A percentile compares a stretch with the other conserved stretches of the same genome.
Evolutionary conservation across 768 basidiomycete genomes (phyloP).

Genomic region (Trametes gibbosa): DNA sequence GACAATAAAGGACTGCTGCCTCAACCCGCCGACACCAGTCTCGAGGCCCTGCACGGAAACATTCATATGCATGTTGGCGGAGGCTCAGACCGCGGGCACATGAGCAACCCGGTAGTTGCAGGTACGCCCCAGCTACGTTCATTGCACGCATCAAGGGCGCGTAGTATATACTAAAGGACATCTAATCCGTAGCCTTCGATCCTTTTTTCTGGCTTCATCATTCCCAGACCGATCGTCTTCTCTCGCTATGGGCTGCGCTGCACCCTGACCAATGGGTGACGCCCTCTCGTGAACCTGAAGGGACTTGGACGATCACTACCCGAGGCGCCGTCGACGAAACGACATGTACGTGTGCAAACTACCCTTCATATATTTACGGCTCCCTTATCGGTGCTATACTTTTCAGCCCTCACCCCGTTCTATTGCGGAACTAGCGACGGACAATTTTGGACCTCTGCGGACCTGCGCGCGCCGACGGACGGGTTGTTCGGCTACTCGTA

Average conservation of each 20-base stretch:
- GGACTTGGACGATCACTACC: conserved; percentile 11
- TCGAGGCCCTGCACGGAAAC: conserved; percentile 48
- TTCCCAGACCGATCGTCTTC: conserved; percentile 47
- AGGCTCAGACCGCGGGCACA: conserved; percentile 43
- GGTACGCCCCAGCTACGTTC: too few relatives aligned
- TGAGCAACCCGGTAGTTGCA: conserved; percentile 37
- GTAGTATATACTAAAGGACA: too few relatives aligned
- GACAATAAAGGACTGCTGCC: conserved; percentile 36
- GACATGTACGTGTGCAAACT: not conserved
- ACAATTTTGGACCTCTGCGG: conserved; percentile 39
- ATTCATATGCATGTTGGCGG: conserved; percentile 37
- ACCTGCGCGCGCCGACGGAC: conserved; percentile 27
- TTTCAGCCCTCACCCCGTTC: conserved; percentile 45
- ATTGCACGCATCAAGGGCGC: too few relatives aligned
- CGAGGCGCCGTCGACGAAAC: conserved; percentile 10
- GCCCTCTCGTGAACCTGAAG: not conserved
- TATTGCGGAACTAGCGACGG: conserved; percentile 31
- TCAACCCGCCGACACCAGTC: conserved; percentile 37
- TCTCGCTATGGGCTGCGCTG: conserved; percentile 48
- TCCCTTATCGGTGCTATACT: too few relatives aligned
- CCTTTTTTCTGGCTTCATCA: conserved; percentile 55
- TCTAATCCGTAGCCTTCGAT: conserved; percentile 39
- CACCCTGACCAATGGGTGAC: conserved; percentile 41
- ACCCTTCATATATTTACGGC: too few relatives aligned
- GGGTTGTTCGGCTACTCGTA: conserved; percentile 42